Base-by-base conservation (phyloP, 139 green algal genomes). In the Spirogloea muscicola region DNA sequence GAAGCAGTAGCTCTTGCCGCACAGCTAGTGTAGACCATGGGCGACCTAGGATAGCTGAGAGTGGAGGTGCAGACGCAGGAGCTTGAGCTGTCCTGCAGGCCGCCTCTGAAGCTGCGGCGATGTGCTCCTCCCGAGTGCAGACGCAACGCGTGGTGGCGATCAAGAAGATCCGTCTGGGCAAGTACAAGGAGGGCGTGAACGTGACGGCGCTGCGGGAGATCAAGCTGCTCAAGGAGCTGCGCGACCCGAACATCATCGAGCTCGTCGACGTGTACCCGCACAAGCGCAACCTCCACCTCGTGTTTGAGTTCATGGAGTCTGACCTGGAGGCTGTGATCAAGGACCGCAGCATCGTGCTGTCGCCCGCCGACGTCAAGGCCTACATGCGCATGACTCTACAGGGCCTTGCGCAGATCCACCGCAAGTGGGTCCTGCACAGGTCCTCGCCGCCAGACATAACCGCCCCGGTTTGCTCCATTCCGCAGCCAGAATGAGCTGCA, bases 311-410 rank as follows among this genome's bases (percentile, higher is more conserved):
- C 70, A 84, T 87, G 76, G 72, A 79, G 3, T 77, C 68, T 29
- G 84, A 88, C 62, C 67, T 88, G 13, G 84, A 88, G 62, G 60
- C 61, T 27, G 58, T 88, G n/a, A 87, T 88, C 38, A 83, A 79
- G 25, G 84, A 88, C 71, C 68, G 58, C 36, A 60, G 6, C 31
- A 61, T 83, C 10, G 16, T 58, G 21, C 72, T 88, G 29, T 55
- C 36, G 1, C 51, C 49, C 10, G 80, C 68, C 0, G 82, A 88
- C 49, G 37, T 88, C 41, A 88, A 88, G 67, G 62, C 84, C 41
- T 88, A 87, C 58, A 57, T 86, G 58, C 38, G 52, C 55, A 86
- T 86, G 83, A 85, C 58, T 3, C 72, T 88, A 0, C 13, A 81
- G 48, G 83, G 57, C 44, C 55, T 88, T 1, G 77, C 69, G 29